Base-by-base conservation (phyloP, 176 grass and related monocot species). In the Eleusine coracana region DNA sequence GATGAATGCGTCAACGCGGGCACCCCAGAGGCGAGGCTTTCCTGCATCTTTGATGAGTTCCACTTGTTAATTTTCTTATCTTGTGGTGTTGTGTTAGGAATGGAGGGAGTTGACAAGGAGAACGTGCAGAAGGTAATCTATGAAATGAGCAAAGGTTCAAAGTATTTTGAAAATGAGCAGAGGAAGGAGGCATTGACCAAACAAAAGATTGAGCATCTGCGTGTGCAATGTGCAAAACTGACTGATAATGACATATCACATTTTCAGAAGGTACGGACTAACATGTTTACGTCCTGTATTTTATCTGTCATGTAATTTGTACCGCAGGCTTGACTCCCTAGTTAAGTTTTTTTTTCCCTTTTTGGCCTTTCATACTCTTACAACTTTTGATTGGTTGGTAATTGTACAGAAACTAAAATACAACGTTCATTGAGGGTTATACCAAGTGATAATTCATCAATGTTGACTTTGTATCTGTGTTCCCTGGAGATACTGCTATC, bases 81-180 rank as follows among this genome's bases (percentile, higher is more conserved):
- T 49, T 82, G 12, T 68, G 37, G 44, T 67, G 7, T 20, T 78
- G 28, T 55, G 21, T 83, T 55, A 98, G 96, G 96, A 83, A 98
- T 95, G 96, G 96, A 95, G 74, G 96, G 92, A 46, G 91, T 98
- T 82, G 96, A 98, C 83, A 98, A 78, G 55, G 91, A 98, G 58
- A 98, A 93, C 74, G 96, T 95, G 18, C 93, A 92, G 73, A 93
- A 83, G 86, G 84, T 95, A 75, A 93, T 98, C 27, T 95, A 95
- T 68, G 91, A 95, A 74, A 91, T 91, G 91, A 98, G 92, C 73
- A 93, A 98, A 75, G 96, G 96, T 28, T 98, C 92, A 41, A 95
- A 98, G 41, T 98, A 93, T 89, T 98, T 95, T 13, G 91, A 98
- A 86, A 95, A 98, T 66, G 92, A 98, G 86, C 87, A 93, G 82